phyloP scores from a whole-genome alignment of 768 basidiomycete genomes.

The Boletellus ananiceps region DNA sequence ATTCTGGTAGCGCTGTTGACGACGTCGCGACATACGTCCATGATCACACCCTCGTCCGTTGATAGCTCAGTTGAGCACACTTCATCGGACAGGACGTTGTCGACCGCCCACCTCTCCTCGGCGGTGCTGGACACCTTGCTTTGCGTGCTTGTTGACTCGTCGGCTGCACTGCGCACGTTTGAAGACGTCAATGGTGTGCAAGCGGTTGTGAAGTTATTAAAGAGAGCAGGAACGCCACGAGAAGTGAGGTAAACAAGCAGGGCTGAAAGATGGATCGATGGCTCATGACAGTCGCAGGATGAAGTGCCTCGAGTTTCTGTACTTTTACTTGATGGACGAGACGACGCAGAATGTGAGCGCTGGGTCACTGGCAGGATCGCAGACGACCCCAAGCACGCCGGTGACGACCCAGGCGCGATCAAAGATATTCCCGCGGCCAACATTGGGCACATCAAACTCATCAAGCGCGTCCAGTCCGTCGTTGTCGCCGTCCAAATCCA shows the following conservation, averaged over 20 bases:
- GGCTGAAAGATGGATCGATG: constrained; percentile 31
- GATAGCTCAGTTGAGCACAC: background rate
- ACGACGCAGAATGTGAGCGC: constrained; percentile 29
- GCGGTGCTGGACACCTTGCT: constrained; percentile 78
- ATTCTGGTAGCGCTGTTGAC: constrained; percentile 68
- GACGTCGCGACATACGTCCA: constrained; percentile 59
- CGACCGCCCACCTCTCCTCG: constrained; percentile 54
- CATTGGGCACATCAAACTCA: constrained; percentile 14
- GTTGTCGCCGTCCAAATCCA: constrained; percentile 31
- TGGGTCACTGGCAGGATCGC: constrained; percentile 13
- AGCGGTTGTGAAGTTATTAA: constrained; percentile 80
- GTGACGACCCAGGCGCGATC: constrained; percentile 24
- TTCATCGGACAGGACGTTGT: constrained; percentile 22
- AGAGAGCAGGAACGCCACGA: constrained; percentile 79
- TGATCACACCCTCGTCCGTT: constrained; percentile 17
- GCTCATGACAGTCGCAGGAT: constrained; percentile 49
- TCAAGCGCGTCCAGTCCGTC: constrained; percentile 24
- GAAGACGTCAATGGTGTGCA: constrained; percentile 77
- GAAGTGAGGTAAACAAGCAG: constrained; percentile 77
- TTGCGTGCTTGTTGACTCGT: constrained; percentile 85
- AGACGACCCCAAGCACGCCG: constrained; percentile 34
- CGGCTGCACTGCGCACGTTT: constrained; percentile 68
- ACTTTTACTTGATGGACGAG: constrained; percentile 92
- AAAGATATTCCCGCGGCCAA: constrained; percentile 24
- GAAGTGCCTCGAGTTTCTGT: constrained; percentile 94